A percentile compares a stretch with the other conserved stretches of the same genome.
These are phyloP conservation scores for Geotrichum klebahnii DNA, from an alignment of 1,139 yeast species.

Conservation along the genomic window DNA sequence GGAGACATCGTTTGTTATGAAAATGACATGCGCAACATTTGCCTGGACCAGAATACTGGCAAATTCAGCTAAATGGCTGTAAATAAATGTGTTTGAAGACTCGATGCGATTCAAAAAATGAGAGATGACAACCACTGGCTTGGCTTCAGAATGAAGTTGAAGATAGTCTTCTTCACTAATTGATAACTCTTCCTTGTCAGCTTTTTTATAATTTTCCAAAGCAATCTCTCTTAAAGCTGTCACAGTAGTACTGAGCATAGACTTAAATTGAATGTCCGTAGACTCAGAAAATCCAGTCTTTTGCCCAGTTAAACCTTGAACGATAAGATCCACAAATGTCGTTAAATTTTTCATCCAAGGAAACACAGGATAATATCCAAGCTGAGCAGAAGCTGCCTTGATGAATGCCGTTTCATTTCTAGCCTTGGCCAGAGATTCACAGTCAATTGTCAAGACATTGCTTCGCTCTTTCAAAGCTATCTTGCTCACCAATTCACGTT, in stretches of 20 bases:
- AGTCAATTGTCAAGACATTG: slow-evolving; percentile 68
- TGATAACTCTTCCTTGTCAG: slow-evolving; percentile 28
- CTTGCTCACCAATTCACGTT: slow-evolving; percentile 70
- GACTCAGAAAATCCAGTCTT: slow-evolving; percentile 87
- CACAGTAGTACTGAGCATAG: slow-evolving; percentile 70
- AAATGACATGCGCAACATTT: slow-evolving; percentile 84
- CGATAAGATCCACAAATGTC: slow-evolving; percentile 74
- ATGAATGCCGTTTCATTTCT: slow-evolving; percentile 70
- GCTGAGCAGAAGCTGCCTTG: slow-evolving; percentile 62
- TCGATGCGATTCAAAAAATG: slow-evolving; percentile 58
- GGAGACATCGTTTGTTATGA: slow-evolving; percentile 81
- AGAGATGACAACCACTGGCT: slow-evolving; percentile 82
- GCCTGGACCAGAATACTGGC: slow-evolving; percentile 69
- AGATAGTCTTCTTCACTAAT: slow-evolving; percentile 75
- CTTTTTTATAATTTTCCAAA: slow-evolving; percentile 39
- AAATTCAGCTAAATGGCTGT: slow-evolving; percentile 82
- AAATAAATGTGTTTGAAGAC: slow-evolving; percentile 56
- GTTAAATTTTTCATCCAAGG: slow-evolving; percentile 86
- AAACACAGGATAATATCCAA: slow-evolving; percentile 90
- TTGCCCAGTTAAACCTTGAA: slow-evolving; percentile 90
- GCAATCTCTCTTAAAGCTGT: slow-evolving; percentile 74
- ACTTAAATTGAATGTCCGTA: slow-evolving; percentile 75
- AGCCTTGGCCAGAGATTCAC: slow-evolving; percentile 68
- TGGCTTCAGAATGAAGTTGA: slow-evolving; percentile 78
- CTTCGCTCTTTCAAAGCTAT: slow-evolving; percentile 56